phyloP scores from a whole-genome alignment of 306 rosid genomes.

The Quillaja saponaria region DNA sequence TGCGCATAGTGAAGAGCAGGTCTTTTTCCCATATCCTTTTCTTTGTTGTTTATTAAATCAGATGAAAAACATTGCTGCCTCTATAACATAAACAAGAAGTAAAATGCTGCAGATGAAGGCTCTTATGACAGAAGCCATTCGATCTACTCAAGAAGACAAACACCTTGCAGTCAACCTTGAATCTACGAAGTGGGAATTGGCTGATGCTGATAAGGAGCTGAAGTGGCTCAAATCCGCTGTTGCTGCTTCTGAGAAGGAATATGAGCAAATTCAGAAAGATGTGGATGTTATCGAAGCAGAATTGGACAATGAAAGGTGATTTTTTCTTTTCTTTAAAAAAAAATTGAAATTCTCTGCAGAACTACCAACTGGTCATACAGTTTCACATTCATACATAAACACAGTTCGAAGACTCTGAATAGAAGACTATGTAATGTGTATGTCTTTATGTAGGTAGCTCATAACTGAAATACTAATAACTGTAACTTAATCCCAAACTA shows the following conservation, averaged over 20 bases:
- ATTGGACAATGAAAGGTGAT: conserved; percentile 76
- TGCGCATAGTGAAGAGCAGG: conserved; percentile 71
- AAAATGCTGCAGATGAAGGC: conserved; percentile 62
- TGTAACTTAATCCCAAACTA: too few species aligned
- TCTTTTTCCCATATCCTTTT: conserved; percentile 27
- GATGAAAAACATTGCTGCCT: conserved; percentile 1
- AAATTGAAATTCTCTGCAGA: too few species aligned
- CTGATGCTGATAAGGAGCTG: conserved; percentile 88
- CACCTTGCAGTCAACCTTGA: conserved; percentile 64
- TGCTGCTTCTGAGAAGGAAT: conserved; percentile 81
- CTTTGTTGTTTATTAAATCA: conserved; percentile 4
- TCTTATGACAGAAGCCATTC: conserved; percentile 59
- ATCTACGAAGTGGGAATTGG: conserved; percentile 72
- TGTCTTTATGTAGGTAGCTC: too few species aligned
- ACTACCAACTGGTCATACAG: too few species aligned
- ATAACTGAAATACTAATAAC: too few species aligned
- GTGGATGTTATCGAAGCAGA: conserved; percentile 55
- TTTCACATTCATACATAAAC: too few species aligned
- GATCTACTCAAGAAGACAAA: conserved; percentile 66
- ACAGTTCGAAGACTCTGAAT: too few species aligned
- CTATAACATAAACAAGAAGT: conserved; percentile 17
- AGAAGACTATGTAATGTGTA: too few species aligned
- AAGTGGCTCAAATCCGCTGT: conserved; percentile 72
- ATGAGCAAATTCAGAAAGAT: conserved; percentile 68
- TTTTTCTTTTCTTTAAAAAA: too few species aligned